Base-by-base conservation (phyloP, 345 rosid genomes). In the Mercurialis annua region DNA sequence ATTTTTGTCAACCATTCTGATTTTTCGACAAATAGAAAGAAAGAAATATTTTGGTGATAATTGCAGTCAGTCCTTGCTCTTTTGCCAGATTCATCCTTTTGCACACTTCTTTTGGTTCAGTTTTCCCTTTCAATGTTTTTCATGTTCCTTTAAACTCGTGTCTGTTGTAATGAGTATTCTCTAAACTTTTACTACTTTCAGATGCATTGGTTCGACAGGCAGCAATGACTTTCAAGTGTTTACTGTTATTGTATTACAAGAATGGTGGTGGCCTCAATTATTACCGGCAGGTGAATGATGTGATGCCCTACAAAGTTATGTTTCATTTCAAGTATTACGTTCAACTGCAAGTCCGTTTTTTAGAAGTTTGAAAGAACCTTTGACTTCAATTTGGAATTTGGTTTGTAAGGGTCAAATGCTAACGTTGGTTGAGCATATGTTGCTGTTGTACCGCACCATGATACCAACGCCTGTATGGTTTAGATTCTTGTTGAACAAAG, bases 171-270 rank as follows among this genome's bases (percentile, higher is more conserved):
- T n/a, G 6, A 6, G 1, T 50, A 31, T 67, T 20, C 8, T 43
- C 34, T 26, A 66, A 27, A 59, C n/a, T 54, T 50, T 36, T 72
- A 67, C 71, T 71, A 67, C 64, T 73, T 72, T 52, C 92, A 93
- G 97, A 93, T 84, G 84, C 94, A 62, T 78, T 90, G 82, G 92
- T 73, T 66, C 85, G 92, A 51, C 98, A 93, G 80, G 87, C 87
- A 59, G 83, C 96, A 15, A 93, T 90, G 98, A 84, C 84, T 38
- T 51, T 87, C 67, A 93, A 93, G 76, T 90, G 97, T 84, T 66
- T 81, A 77, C 81, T 93, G 38, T 73, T 93, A 70, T 85, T 92
- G 78, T 87, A 85, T 76, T 93, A 90, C 85, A 87, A 82, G 77
- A 90, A 90, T 75, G 83, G 96, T 70, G 82, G 97, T 79, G 97